These are phyloP conservation scores for Reutealis trisperma DNA, from an alignment of 345 rosid species.

Conservation along the genomic window DNA sequence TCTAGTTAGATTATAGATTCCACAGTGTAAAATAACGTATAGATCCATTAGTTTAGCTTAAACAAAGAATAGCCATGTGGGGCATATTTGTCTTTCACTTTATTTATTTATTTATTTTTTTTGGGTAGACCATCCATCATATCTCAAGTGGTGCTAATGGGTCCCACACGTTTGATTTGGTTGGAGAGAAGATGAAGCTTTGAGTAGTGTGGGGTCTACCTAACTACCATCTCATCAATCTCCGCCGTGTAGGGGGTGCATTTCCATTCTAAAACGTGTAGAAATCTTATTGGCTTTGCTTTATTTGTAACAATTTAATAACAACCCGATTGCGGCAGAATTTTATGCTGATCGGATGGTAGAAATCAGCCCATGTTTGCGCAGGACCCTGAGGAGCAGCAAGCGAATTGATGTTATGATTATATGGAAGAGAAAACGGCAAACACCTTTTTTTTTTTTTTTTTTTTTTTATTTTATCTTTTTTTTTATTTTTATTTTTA, in stretches of 20 bases:
- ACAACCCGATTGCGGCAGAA: not conserved
- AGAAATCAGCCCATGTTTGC: not conserved
- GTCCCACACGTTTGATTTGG: not conserved
- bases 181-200: not conserved
- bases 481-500: too few relatives aligned
- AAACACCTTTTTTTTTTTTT: too few relatives aligned
- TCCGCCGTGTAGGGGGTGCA: not conserved
- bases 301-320: not conserved
- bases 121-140: not conserved
- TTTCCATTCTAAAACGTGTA: not conserved
- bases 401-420: not conserved
- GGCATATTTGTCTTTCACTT: not conserved
- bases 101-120: too few relatives aligned
- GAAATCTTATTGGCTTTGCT: not conserved
- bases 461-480: too few relatives aligned
- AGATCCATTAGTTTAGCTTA: not conserved
- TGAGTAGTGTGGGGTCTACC: conserved; percentile 13
- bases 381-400: not conserved
- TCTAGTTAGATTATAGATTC: too few relatives aligned
- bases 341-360: not conserved
- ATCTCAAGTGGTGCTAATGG: not conserved
- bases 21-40: too few relatives aligned
- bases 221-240: conserved; percentile 17
- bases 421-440: too few relatives aligned
- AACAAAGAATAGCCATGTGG: not conserved